These are phyloP conservation scores for Dovyalis caffra DNA, from an alignment of 345 rosid species.

Conservation along the genomic window DNA sequence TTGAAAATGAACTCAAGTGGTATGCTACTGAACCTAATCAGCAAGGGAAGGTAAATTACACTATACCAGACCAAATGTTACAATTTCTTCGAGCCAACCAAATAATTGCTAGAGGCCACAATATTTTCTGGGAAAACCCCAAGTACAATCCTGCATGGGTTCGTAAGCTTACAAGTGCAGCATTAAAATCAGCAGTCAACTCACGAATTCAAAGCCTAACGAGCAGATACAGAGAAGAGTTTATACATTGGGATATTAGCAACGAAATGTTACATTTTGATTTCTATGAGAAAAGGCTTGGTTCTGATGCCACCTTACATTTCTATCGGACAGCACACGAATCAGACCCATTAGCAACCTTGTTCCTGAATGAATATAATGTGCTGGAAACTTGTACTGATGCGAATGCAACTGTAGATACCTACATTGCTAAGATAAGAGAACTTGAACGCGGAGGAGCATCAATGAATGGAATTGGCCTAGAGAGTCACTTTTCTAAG, in stretches of 20 bases:
- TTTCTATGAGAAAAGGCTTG: constrained; percentile 64
- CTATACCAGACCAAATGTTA: constrained; percentile 61
- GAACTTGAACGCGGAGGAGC: constrained; percentile 53
- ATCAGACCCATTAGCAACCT: constrained; percentile 61
- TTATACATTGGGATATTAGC: constrained; percentile 82
- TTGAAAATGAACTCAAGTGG: constrained; percentile 92
- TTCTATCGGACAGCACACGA: constrained; percentile 61
- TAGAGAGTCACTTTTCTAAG: constrained; percentile 67
- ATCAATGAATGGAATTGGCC: constrained; percentile 65
- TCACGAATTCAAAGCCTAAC: constrained; percentile 65
- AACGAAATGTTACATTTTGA: constrained; percentile 91
- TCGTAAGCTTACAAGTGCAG: constrained; percentile 35
- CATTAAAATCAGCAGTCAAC: constrained; percentile 54
- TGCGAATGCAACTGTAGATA: constrained; percentile 62
- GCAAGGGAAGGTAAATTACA: constrained; percentile 68
- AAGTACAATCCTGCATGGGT: constrained; percentile 70
- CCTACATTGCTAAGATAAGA: constrained; percentile 48
- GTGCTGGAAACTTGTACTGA: constrained; percentile 81
- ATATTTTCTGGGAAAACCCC: constrained; percentile 93
- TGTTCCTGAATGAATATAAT: constrained; percentile 79
- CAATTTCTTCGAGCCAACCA: constrained; percentile 54
- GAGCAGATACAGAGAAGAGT: constrained; percentile 70
- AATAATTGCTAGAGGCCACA: constrained; percentile 74
- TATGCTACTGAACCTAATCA: constrained; percentile 67
- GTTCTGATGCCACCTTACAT: constrained; percentile 55